These are phyloP conservation scores for Brasenia schreberi DNA, from an alignment of 164 flowering plant genomes.

Conservation along the genomic window DNA sequence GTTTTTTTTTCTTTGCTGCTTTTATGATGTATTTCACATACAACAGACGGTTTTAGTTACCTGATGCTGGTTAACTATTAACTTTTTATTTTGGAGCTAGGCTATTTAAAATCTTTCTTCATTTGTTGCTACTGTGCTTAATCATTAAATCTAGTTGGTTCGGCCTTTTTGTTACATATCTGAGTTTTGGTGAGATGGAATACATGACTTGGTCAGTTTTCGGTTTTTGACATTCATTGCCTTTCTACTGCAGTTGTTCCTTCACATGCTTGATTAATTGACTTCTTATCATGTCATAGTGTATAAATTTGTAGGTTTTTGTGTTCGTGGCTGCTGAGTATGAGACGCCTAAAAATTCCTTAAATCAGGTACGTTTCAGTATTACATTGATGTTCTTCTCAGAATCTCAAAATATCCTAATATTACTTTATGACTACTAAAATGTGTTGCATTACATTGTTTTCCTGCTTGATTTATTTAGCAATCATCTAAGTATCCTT, in stretches of 20 bases:
- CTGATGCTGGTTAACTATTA: too few species aligned
- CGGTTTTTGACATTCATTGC: neutral
- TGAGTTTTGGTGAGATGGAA: neutral
- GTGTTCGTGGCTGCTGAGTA: slow-evolving; percentile 87
- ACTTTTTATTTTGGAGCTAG: too few species aligned
- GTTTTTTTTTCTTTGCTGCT: too few species aligned
- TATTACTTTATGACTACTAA: too few species aligned
- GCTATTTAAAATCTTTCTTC: too few species aligned
- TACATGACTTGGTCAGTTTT: neutral
- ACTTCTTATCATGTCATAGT: neutral
- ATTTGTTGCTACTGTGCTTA: neutral
- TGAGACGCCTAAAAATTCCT: slow-evolving; percentile 57
- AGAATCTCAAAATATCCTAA: too few species aligned
- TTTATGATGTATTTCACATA: too few species aligned
- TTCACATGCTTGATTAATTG: neutral
- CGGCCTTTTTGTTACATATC: neutral
- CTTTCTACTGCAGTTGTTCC: neutral
- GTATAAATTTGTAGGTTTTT: slow-evolving; percentile 43
- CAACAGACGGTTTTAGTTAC: too few species aligned
- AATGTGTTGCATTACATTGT: too few species aligned
- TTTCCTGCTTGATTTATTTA: too few species aligned
- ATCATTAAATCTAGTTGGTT: neutral
- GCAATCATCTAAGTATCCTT: too few species aligned
- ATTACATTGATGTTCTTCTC: too few species aligned
- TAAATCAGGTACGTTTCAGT: slow-evolving; percentile 47